Evolutionary conservation across 345 rosid species (phyloP), one percentile per base, ranked within the genome.

Genomic region (Noccaea bulbosa): DNA sequence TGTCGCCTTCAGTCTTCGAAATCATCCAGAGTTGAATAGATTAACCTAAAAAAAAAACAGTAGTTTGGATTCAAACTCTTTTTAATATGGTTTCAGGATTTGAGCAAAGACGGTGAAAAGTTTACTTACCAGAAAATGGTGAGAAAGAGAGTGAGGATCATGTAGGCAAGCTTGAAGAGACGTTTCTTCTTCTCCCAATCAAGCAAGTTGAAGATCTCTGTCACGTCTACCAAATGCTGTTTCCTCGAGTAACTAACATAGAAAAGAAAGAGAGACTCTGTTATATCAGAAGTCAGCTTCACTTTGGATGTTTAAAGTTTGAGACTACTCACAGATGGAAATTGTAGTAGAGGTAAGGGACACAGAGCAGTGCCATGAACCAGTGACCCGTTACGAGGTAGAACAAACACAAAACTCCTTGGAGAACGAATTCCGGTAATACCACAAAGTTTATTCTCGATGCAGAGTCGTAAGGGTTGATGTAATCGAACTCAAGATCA

Each of bases 191-290:
- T 92, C 83, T 94, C 99, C 88, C 91, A 77, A 40, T 72, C 77
- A 32, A 94, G 96, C 79, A 77, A 75, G 85, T 94, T 94, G 78
- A 89, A 92, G 70, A 94, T 91, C 89, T 94, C 96, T 0, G 99
- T 94, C 45, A 94, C 99, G 62, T 94, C 98, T 67, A 90, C 58
- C 67, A 94, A 77, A 80, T 94, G 99, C 15, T 79, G 80, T 73
- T 68, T 64, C 41, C 39, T 77, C 17, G 83, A 83, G 78, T 89
- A 94, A 63, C 98, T 94, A 73, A 22, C 40, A 50, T 2, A 32
- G 11, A n/a, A n/a, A n/a, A n/a, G n/a, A n/a, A n/a, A n/a, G n/a
- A n/a, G n/a, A n/a, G n/a, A n/a, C n/a, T n/a, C n/a, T n/a, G n/a
- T n/a, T n/a, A n/a, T n/a, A n/a, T n/a, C n/a, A n/a, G n/a, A n/a